Conservation (phyloP, 2,329 filamentous ascomycete species). For the Fusarium concolor region DNA sequence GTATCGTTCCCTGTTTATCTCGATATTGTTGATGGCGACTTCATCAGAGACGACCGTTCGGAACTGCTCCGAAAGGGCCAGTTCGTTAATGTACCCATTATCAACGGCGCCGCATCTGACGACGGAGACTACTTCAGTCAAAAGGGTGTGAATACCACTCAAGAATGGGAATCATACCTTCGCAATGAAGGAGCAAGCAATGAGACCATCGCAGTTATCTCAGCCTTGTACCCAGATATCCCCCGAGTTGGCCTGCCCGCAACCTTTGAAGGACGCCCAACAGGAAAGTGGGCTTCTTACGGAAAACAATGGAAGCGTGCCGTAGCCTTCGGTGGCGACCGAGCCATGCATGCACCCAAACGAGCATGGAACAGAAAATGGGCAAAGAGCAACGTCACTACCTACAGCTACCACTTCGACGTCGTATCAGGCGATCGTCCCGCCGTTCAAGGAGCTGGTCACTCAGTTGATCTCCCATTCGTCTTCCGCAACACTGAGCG, state of each 20-base stretch:
- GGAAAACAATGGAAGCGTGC: constrained; percentile 35
- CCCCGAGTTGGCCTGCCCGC: constrained; percentile 11
- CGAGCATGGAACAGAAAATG: constrained; percentile 26
- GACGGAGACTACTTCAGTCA: constrained; percentile 30
- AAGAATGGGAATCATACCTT: constrained; percentile 24
- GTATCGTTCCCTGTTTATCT: constrained; percentile 31
- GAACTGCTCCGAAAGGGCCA: constrained; percentile 14
- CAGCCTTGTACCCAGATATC: constrained; percentile 24
- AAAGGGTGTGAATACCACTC: constrained; percentile 19
- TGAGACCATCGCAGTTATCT: constrained; percentile 10
- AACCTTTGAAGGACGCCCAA: constrained; percentile 19
- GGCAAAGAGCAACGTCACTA: constrained; percentile 1
- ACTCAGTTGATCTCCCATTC: constrained; percentile 24
- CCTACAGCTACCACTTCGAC: constrained; percentile 30
- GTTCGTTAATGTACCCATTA: constrained; percentile 20
- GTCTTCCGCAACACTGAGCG: constrained; percentile 16
- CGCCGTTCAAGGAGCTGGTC: constrained; percentile 20
- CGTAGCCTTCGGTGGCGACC: constrained; percentile 18
- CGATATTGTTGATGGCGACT: constrained; percentile 23
- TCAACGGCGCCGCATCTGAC: constrained; percentile 12
- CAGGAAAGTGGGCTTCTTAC: background rate
- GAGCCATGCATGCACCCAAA: constrained; percentile 31
- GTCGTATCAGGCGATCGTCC: constrained; percentile 26
- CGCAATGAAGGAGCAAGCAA: constrained; percentile 17
- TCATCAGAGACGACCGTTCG: constrained; percentile 23